Conservation (phyloP, 2,329 filamentous ascomycete genomes). For the Myriangium duriaei region DNA sequence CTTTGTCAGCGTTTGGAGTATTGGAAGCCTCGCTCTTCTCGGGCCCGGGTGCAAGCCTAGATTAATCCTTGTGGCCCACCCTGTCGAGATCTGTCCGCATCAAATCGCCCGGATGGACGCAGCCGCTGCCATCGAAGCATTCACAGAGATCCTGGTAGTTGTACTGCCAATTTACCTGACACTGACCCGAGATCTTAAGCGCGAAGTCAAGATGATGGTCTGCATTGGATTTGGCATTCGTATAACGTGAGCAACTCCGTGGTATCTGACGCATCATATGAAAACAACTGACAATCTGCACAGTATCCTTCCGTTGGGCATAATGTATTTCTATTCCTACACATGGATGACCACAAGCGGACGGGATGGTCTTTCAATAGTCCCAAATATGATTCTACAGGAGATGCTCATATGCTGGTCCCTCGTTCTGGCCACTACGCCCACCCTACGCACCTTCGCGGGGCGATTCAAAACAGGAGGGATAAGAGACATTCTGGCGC, state of each 20-base stretch:
- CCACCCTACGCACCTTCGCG: conserved; percentile 16
- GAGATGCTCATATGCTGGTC: conserved; percentile 16
- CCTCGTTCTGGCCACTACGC: conserved; percentile 18
- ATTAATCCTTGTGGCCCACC: neutral
- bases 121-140: conserved; percentile 2
- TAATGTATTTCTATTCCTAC: conserved; percentile 12
- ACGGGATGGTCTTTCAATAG: conserved; percentile 14
- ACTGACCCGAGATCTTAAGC: conserved; percentile 2
- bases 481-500: conserved; percentile 6
- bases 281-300: no score
- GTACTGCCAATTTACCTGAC: conserved; percentile 6
- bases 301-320: conserved; percentile 6
- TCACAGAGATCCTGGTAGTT: conserved; percentile 4
- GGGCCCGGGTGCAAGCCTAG: conserved; percentile 2
- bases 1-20: conserved; percentile 1
- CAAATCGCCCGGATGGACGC: conserved; percentile 1
- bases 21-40: conserved; percentile 3
- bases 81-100: neutral
- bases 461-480: conserved; percentile 13
- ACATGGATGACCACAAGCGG: conserved; percentile 14
- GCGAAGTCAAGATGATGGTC: conserved; percentile 5
- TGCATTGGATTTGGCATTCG: conserved; percentile 7
- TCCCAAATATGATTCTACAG: conserved; percentile 15
- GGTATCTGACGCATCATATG: no score
- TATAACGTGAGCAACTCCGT: conserved; percentile 4